Evolutionary conservation across 225 moss, liverwort and hornwort species (phyloP), one percentile per base, ranked within the genome.

Genomic region (Polytrichum commune): DNA sequence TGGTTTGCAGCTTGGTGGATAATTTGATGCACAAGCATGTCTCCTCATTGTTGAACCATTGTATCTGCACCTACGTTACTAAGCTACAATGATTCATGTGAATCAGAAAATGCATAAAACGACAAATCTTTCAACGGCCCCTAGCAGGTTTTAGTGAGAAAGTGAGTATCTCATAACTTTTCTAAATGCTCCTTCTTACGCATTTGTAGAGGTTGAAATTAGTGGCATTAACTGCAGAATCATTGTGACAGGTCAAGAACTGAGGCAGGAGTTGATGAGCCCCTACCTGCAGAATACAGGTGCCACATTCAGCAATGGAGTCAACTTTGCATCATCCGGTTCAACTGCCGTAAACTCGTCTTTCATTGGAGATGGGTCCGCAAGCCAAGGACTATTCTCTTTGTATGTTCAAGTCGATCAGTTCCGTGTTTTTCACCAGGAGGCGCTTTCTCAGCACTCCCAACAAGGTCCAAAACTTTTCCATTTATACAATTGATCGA

Each of bases 341-440:
- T 62, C 88, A 35, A 83, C 27, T 30, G 76, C 78, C 38, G 16
- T 25, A 8, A 74, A 70, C 46, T 62, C 22, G 13, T 35, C 74
- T 25, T 54, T 64, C 27, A 6, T 16, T 13, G 64, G 64, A 19
- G 69, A 0, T 33, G 74, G 28, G 62, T 74, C 75, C 27, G 13
- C 32, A 19, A 74, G 78, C 74, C 10, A 2, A 18, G 73, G 78
- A 32, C 25, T 57, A 19, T 89, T 89, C 58, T 68, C 85, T 0
- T 8, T 86, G 0, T 66, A 29, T 10, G 54, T 80, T 4, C 83
- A 85, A 1, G 23, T 89, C 0, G 80, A 85, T 61, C 85, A 89
- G 0, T 89, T 89, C 60, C 72, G 72, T 0, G 33, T 70, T 22
- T 80, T 88, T 30, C 68, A 18, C 6, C 62, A 0, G 10, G 9